A percentile compares a stretch with the other conserved stretches of the same genome.
These are phyloP conservation scores for Nakazawaea peltata DNA, from an alignment of 805 yeast genomes.

Conservation along the genomic window DNA sequence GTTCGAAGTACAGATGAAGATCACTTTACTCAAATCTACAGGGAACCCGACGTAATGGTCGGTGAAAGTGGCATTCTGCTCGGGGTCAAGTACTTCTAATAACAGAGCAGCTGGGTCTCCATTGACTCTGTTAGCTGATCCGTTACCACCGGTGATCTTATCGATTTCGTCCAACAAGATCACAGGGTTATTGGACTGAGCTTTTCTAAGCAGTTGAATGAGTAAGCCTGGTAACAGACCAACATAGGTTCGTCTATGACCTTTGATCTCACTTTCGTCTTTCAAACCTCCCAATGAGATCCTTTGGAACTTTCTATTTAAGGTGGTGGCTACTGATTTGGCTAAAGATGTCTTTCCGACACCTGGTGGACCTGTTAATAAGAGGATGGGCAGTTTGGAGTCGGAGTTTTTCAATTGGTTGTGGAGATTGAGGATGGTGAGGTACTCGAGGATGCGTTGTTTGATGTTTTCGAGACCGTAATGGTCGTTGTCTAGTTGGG, in stretches of 20 bases:
- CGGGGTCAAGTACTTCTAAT: conserved; percentile 85
- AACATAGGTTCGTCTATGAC: conserved; percentile 85
- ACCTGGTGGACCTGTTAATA: conserved; percentile 90
- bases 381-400: conserved; percentile 57
- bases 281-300: conserved; percentile 82
- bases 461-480: conserved; percentile 71
- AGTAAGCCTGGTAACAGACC: conserved; percentile 89
- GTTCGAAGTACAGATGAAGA: conserved; percentile 84
- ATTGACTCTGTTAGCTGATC: conserved; percentile 34
- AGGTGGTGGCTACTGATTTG: conserved; percentile 65
- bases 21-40: conserved; percentile 69
- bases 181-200: conserved; percentile 75
- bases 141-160: conserved; percentile 53
- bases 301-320: conserved; percentile 70
- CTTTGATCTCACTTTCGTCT: conserved; percentile 85
- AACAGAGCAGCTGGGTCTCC: conserved; percentile 92
- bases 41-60: conserved; percentile 88
- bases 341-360: conserved; percentile 89
- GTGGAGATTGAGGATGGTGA: conserved; percentile 66
- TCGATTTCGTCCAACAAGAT: conserved; percentile 82
- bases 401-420: conserved; percentile 13
- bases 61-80: conserved; percentile 66
- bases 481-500: conserved; percentile 66
- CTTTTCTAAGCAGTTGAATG: conserved; percentile 67
- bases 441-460: conserved; percentile 66